Evolutionary conservation across 78 protist genomes (phyloP).

Genomic region (Neovahlkampfia damariscottae): DNA sequence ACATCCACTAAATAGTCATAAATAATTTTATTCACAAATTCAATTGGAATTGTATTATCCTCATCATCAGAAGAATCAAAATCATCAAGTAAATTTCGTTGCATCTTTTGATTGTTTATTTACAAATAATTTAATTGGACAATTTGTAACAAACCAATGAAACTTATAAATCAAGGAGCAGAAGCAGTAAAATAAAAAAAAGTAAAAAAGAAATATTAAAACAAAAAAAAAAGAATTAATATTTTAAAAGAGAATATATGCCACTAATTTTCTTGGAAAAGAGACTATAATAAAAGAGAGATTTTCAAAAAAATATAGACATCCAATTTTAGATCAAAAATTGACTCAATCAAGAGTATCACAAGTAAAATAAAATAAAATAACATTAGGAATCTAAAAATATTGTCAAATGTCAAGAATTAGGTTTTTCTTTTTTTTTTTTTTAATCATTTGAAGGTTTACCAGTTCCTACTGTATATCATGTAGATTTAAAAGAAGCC

Average conservation of each 20-base stretch:
- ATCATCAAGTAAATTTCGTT: too few relatives aligned
- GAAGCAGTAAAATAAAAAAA: background rate
- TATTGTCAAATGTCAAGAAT: slow-evolving; percentile 22
- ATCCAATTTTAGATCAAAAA: slow-evolving; percentile 43
- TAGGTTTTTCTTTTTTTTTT: slow-evolving; percentile 26
- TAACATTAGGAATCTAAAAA: background rate
- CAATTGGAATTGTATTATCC: too few relatives aligned
- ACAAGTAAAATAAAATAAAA: slow-evolving; percentile 25
- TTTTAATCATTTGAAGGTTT: too few relatives aligned
- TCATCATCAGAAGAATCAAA: too few relatives aligned
- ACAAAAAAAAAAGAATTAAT: background rate
- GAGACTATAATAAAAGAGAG: slow-evolving; percentile 59
- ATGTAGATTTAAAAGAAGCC: background rate
- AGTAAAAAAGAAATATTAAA: background rate
- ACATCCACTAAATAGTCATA: too few relatives aligned
- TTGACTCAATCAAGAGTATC: slow-evolving; percentile 31
- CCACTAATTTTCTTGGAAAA: slow-evolving; percentile 25
- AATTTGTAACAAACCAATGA: too few relatives aligned
- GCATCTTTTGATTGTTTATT: too few relatives aligned
- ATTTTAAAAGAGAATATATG: slow-evolving; percentile 7
- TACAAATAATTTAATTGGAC: too few relatives aligned
- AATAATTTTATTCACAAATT: too few relatives aligned
- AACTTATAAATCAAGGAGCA: background rate
- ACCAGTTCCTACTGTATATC: slow-evolving; percentile 18
- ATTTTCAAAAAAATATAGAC: slow-evolving; percentile 53